A percentile compares a stretch with the other conserved stretches of the same genome.
phyloP scores from a whole-genome alignment of 768 basidiomycete species.

The Podaxis sp. region DNA sequence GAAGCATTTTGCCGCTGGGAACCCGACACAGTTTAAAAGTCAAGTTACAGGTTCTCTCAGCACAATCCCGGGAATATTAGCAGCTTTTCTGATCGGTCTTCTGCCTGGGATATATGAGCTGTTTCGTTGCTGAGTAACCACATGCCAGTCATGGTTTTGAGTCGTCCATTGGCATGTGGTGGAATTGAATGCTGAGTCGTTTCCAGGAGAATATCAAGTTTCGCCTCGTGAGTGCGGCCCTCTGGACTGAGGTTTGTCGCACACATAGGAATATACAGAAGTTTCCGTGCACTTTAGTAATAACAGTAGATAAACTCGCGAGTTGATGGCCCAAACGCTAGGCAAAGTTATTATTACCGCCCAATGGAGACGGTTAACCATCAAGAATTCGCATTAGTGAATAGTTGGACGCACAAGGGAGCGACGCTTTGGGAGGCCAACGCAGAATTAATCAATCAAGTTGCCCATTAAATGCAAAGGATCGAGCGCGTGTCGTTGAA shows the following conservation, averaged over 20 bases:
- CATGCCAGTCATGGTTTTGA: background rate
- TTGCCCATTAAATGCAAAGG: constrained; percentile 1
- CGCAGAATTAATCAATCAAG: background rate
- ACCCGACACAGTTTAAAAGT: background rate
- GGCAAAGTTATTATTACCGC: background rate
- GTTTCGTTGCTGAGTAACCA: background rate
- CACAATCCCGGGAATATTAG: background rate
- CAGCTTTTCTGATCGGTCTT: background rate
- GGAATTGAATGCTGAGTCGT: background rate
- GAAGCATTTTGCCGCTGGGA: background rate
- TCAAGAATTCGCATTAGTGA: background rate
- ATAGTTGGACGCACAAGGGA: background rate
- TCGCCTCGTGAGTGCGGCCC: background rate
- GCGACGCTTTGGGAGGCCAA: background rate
- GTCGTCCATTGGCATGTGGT: background rate
- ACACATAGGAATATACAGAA: background rate
- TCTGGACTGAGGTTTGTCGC: background rate
- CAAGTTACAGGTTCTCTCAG: background rate
- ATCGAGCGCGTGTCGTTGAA: constrained; percentile 8
- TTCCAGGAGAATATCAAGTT: background rate
- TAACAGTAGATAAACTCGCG: background rate
- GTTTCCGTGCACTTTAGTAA: background rate
- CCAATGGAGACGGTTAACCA: background rate
- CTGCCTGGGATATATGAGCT: background rate
- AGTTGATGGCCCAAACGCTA: background rate